Percentiles rank a stretch among this genome's conserved stretches.
These are phyloP conservation scores for Taiozyma sp. DNA, from an alignment of 1,139 yeast species.

Conservation along the genomic window DNA sequence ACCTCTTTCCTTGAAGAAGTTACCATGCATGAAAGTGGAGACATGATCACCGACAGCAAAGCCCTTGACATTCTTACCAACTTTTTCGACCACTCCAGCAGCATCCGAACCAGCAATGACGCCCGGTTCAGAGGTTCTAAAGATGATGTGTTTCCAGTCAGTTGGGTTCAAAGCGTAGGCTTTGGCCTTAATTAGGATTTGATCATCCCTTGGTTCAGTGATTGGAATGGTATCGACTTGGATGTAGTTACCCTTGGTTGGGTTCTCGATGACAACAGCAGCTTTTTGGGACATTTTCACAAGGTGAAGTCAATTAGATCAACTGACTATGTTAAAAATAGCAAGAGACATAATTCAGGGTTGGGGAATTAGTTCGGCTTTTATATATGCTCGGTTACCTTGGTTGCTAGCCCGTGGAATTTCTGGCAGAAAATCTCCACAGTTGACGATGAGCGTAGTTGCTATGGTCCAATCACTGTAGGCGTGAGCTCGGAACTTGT, in stretches of 20 bases:
- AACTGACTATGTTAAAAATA: neutral
- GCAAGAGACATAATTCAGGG: no score
- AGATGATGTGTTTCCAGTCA: constrained; percentile 61
- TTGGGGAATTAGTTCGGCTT: neutral
- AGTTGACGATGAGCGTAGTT: no score
- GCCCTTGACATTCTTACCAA: constrained; percentile 51
- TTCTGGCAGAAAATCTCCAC: neutral
- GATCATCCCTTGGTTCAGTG: constrained; percentile 32
- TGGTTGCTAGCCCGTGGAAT: neutral
- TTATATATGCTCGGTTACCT: neutral
- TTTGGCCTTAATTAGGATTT: constrained; percentile 47
- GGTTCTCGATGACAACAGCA: constrained; percentile 26
- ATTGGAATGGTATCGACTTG: constrained; percentile 30
- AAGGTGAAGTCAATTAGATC: neutral
- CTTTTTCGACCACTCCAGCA: constrained; percentile 52
- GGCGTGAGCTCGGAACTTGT: no score
- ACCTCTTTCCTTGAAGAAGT: constrained; percentile 37
- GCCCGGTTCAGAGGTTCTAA: constrained; percentile 38
- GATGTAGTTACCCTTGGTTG: constrained; percentile 21
- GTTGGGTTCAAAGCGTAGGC: constrained; percentile 72
- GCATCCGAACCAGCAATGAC: constrained; percentile 52
- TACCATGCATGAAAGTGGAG: constrained; percentile 48
- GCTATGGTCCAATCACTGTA: no score
- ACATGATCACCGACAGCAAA: constrained; percentile 53
- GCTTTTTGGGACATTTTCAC: constrained; percentile 26